Evolutionary conservation across 164 flowering plant species (phyloP).

Genomic region (Nelumbo lutea): DNA sequence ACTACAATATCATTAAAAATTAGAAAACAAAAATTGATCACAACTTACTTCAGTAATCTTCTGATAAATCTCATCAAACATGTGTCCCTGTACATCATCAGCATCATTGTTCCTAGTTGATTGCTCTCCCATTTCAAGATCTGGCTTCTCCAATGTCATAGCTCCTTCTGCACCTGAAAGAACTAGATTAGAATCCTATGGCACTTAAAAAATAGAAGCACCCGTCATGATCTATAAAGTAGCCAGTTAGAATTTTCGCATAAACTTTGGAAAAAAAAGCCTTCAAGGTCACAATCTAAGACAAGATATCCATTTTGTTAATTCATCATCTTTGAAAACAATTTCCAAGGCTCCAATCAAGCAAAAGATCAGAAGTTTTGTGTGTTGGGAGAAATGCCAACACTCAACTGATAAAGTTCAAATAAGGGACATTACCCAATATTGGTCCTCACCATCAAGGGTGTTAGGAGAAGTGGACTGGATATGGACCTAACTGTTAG

Average conservation of each 20-base stretch:
- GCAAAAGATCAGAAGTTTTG: too few relatives aligned
- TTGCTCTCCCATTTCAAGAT: constrained; percentile 20
- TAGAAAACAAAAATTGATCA: neutral
- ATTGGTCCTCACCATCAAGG: too few relatives aligned
- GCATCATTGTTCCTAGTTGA: constrained; percentile 19
- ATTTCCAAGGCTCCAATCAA: too few relatives aligned
- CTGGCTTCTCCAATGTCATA: constrained; percentile 23
- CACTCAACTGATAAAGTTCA: too few relatives aligned
- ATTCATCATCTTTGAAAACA: too few relatives aligned
- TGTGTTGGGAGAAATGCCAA: too few relatives aligned
- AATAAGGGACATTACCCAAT: too few relatives aligned
- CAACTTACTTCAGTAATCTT: constrained; percentile 40
- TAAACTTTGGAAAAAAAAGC: neutral
- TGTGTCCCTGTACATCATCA: constrained; percentile 39
- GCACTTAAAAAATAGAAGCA: neutral
- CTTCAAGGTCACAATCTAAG: neutral
- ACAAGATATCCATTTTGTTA: neutral
- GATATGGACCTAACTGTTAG: too few relatives aligned
- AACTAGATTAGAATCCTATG: constrained; percentile 7
- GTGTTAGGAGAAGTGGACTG: too few relatives aligned
- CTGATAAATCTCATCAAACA: constrained; percentile 44
- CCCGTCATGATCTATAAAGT: neutral
- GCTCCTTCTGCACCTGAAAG: constrained; percentile 27
- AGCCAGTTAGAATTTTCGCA: neutral
- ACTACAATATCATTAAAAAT: neutral